Base-by-base conservation (phyloP, 75 land plant species). In the Pseudotsuga menziesii region DNA sequence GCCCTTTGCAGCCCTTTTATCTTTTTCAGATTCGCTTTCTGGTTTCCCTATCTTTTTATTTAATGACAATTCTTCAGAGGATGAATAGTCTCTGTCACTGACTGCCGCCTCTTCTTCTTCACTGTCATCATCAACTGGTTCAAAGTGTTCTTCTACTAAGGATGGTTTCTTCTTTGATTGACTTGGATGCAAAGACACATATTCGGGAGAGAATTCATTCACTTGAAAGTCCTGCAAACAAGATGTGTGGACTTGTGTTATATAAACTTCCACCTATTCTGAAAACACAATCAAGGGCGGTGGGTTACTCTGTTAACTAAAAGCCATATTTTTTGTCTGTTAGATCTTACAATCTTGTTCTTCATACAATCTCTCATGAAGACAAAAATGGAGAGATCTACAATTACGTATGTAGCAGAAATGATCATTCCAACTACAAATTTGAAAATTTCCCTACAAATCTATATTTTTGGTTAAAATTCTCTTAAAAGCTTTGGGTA, bases 131-230 rank as follows among this genome's bases (percentile, higher is more conserved):
- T 74, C 57, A 12, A 92, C 89, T 48, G 84, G 86, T 2, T 91
- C 88, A 83, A 97, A 97, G 72, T 97, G 96, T 72, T 94, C 98
- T 61, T 87, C 83, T 19, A 94, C 60, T 76, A 90, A 78, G 23
- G 93, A 91, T 14, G 87, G 72, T 26, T 87, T 84, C 76, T 85
- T 89, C 58, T 85, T 89, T 44, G 89, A 61, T 74, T 80, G 36
- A 75, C 81, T 81, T 1, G 98, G 99, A 83, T 97, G 99, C 58
- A 89, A 70, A 54, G 90, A 61, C 57, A 78, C 35, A 78, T 89
- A 97, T 67, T 97, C 99, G 72, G 66, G 71, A 5, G 99, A 85
- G 4, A 32, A 35, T 71, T 88, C 89, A 79, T 97, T 94, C 61
- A 97, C 84, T 82, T 89, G 84, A 79, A 89, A 97, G 78, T 88